Evolutionary conservation across 208 protist species (phyloP), one percentile per base, ranked within the genome.

Genomic region (Crithidia sp.): DNA sequence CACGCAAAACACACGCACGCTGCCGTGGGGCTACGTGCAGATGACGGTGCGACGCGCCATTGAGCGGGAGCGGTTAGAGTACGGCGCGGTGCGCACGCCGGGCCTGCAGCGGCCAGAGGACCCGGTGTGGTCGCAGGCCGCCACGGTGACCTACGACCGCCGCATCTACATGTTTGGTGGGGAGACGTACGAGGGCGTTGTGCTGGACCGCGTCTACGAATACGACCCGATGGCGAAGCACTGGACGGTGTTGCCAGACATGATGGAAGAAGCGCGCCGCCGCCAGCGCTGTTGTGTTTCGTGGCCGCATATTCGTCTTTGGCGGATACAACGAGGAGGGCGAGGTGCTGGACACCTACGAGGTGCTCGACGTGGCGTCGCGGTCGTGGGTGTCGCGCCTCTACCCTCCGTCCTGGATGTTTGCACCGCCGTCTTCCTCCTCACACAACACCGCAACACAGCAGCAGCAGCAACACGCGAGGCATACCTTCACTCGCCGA

Each of bases 161-260:
- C 71, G 49, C 40, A 70, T 88, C n/a, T 88, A 85, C 63, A 61
- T 82, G 50, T 84, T 82, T 71, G 83, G 83, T n/a, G 83, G 83
- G 10, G 79, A 82, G 58, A 81, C 70, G 13, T 81, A 81, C 58
- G 79, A 85, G 44, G 83, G 79, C 13, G 63, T 85, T n/a, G 79
- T 85, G 40, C 61, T 88, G 40, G 72, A 71, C 63, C 70, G 70
- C 54, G 77, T 55, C 52, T 88, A 82, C 65, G 74, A 74, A 44
- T 88, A 88, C 60, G 57, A 83, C 65, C 79, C 83, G 0, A 62
- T 69, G 58, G 60, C 43, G 43, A 81, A 77, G 71, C 76, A 77
- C 41, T 85, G 83, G 79, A n/a, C 36, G 5, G 56, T 71, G 53
- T 47, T 88, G 66, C 83, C 80, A 7, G 50, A 71, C 13, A 41